Conservation (phyloP, 805 yeast species). For the Aciculoconidium aculeatum region DNA sequence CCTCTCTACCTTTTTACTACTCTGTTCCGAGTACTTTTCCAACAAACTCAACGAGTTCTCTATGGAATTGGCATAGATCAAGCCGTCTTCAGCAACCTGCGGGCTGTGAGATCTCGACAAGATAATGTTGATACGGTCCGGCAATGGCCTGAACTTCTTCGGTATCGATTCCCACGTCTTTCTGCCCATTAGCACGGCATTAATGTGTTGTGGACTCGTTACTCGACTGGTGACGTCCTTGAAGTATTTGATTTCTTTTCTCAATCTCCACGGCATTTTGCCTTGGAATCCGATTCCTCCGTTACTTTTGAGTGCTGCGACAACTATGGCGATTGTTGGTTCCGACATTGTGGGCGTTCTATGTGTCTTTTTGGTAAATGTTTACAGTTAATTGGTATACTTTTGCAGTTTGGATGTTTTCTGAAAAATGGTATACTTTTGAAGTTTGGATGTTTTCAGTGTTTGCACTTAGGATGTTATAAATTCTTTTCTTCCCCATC, state of each 20-base stretch:
- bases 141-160: slow-evolving; percentile 71
- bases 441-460: no score
- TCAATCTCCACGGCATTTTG: slow-evolving; percentile 79
- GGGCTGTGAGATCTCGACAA: slow-evolving; percentile 47
- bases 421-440: no score
- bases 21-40: slow-evolving; percentile 29
- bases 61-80: slow-evolving; percentile 25
- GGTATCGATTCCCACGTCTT: slow-evolving; percentile 97
- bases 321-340: slow-evolving; percentile 46
- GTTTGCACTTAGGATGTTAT: not conserved
- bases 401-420: no score
- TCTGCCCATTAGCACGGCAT: slow-evolving; percentile 94
- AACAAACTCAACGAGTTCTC: slow-evolving; percentile 19
- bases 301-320: slow-evolving; percentile 78
- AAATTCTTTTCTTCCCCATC: no score
- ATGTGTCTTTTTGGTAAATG: no score
- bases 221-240: slow-evolving; percentile 58
- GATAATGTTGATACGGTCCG: slow-evolving; percentile 68
- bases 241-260: slow-evolving; percentile 82
- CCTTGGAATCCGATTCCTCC: slow-evolving; percentile 85
- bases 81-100: slow-evolving; percentile 15
- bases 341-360: slow-evolving; percentile 4
- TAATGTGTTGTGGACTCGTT: slow-evolving; percentile 27
- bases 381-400: no score
- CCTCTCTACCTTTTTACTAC: slow-evolving; percentile 42